Conservation (phyloP, 2,329 filamentous ascomycete genomes). For the Acrodontium crateriforme region DNA sequence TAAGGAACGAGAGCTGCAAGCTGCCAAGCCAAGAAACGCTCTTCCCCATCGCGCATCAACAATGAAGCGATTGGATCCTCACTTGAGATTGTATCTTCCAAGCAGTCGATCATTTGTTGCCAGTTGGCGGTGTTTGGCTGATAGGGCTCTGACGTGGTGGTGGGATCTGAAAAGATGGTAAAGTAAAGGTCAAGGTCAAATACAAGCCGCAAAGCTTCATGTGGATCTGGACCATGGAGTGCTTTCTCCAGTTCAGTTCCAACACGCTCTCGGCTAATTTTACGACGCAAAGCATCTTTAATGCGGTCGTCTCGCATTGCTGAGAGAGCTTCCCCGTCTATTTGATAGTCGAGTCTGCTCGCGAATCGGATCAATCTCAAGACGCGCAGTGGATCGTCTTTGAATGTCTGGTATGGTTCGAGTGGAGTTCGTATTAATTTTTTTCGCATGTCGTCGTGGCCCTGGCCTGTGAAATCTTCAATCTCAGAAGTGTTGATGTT, state of each 20-base stretch:
- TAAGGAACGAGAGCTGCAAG: constrained; percentile 65
- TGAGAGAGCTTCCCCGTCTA: constrained; percentile 53
- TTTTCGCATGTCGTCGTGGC: constrained; percentile 58
- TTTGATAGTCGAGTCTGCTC: constrained; percentile 65
- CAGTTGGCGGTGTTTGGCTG: constrained; percentile 48
- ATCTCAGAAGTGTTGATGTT: constrained; percentile 67
- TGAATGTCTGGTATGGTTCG: constrained; percentile 82
- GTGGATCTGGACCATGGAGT: constrained; percentile 58
- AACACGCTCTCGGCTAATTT: constrained; percentile 86
- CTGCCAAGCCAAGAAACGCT: constrained; percentile 62
- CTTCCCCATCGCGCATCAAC: constrained; percentile 49
- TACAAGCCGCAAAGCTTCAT: constrained; percentile 49
- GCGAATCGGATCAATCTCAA: constrained; percentile 81
- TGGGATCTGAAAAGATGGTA: constrained; percentile 59
- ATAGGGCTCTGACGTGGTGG: constrained; percentile 32
- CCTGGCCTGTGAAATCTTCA: constrained; percentile 70
- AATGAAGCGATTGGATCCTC: constrained; percentile 9
- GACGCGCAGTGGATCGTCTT: constrained; percentile 80
- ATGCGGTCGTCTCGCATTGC: constrained; percentile 74
- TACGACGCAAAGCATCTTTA: constrained; percentile 60
- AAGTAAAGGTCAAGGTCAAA: constrained; percentile 54
- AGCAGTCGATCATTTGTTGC: constrained; percentile 48
- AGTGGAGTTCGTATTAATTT: constrained; percentile 73
- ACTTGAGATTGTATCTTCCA: constrained; percentile 38
- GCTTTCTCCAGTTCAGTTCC: constrained; percentile 85